Evolutionary conservation across 768 basidiomycete genomes (phyloP).

Genomic region (Albatrellus ellisii): DNA sequence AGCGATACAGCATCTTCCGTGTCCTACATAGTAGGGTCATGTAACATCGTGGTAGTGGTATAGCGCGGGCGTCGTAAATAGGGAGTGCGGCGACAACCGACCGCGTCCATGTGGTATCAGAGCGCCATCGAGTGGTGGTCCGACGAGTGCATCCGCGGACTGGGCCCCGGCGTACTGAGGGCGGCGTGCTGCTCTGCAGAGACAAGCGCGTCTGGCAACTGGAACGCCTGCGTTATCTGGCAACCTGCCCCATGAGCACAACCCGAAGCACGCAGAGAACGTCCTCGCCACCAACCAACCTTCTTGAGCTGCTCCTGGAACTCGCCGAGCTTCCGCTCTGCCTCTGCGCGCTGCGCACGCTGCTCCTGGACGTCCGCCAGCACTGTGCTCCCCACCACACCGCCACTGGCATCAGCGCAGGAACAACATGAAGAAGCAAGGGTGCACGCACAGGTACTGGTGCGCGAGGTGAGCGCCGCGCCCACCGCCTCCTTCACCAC

Average conservation of each 20-base stretch:
- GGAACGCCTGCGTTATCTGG: conserved; percentile 15
- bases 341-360: conserved; percentile 25
- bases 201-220: conserved; percentile 3
- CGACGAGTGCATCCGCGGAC: conserved; percentile 10
- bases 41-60: too few relatives aligned
- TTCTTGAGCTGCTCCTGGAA: conserved; percentile 42
- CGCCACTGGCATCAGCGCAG: not conserved
- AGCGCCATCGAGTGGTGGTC: too few relatives aligned
- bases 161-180: conserved; percentile 10
- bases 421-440: not conserved
- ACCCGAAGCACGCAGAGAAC: conserved; percentile 4
- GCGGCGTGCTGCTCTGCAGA: conserved; percentile 4
- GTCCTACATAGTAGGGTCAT: too few relatives aligned
- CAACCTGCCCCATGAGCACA: not conserved
- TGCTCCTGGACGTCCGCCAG: conserved; percentile 19
- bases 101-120: too few relatives aligned
- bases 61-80: not conserved
- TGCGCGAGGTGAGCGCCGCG: conserved; percentile 9
- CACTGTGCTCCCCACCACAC: too few relatives aligned
- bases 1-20: too few relatives aligned
- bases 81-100: too few relatives aligned
- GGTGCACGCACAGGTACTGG: conserved; percentile 8
- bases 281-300: conserved; percentile 34
- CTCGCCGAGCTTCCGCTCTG: conserved; percentile 32
- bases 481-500: conserved; percentile 10